Evolutionary conservation across 179 eudicot genomes (phyloP), one percentile per base, ranked within the genome.

Genomic region (Corrigiola litoralis): DNA sequence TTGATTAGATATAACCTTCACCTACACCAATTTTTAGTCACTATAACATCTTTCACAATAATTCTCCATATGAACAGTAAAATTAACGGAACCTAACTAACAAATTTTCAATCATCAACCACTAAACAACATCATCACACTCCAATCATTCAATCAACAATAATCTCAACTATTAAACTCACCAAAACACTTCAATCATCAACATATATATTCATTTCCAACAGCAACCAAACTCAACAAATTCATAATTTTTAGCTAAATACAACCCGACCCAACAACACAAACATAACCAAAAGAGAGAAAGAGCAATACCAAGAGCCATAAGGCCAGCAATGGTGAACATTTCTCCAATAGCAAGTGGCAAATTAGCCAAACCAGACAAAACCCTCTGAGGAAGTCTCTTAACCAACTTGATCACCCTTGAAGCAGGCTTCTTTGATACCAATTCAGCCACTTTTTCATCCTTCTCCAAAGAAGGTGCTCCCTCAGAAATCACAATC

Each of bases 331-430:
- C 97, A 82, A 86, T 78, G 62, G 80, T 62, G 56, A 81, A 82
- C 96, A 90, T 94, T 72, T 94, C 97, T 13, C 80, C 89, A 70
- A 94, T 86, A 48, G 99, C 99, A 75, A 94, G 75, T 6, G 96
- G 88, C 84, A 94, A 83, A 79, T 94, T 90, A 18, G 99, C 79
- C 71, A 90, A 77, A 69, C 77, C 52, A 5, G 86, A 29, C 80
- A 94, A 78, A 54, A 76, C 82, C 80, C 45, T 88, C 52, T 67
- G 85, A 18, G 79, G 74, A 16, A 83, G 38, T 69, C 75, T 80
- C 83, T 77, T 88, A 61, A 81, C 28, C 45, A 69, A 59, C 77
- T 70, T 52, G 56, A 59, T 47, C 34, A 76, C 17, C 8, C 55
- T 41, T 0, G 79, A 79, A n/a, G 31, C 33, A 0, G 56, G 48